Conservation (phyloP, 2,329 filamentous ascomycete species). For the Fusarium sp. region DNA sequence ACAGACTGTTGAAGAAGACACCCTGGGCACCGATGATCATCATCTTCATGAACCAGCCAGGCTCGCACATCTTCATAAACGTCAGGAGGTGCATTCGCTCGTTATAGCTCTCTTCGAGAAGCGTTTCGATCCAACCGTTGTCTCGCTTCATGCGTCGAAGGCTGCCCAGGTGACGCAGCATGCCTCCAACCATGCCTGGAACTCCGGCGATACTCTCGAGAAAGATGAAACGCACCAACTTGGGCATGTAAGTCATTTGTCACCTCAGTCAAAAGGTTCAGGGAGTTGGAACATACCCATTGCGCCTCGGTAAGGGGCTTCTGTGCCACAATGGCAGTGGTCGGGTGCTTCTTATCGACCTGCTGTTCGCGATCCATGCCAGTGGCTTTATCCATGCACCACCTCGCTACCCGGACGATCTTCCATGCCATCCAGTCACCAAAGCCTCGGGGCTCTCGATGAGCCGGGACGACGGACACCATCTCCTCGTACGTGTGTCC, state of each 20-base stretch:
- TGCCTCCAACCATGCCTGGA: constrained; percentile 96
- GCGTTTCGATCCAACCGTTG: constrained; percentile 96
- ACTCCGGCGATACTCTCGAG: constrained; percentile 95
- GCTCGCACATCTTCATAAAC: constrained; percentile 88
- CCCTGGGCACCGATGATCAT: constrained; percentile 95
- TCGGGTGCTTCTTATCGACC: constrained; percentile 70
- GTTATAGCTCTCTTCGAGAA: constrained; percentile 92
- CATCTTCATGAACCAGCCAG: constrained; percentile 88
- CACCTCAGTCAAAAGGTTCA: background rate
- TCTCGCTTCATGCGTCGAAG: constrained; percentile 90
- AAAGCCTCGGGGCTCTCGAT: constrained; percentile 79
- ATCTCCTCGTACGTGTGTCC: constrained; percentile 87
- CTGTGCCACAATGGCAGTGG: constrained; percentile 67
- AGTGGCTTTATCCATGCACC: constrained; percentile 85
- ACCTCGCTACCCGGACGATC: constrained; percentile 82
- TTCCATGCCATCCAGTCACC: constrained; percentile 86
- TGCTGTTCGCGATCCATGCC: constrained; percentile 82
- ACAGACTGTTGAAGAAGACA: constrained; percentile 96
- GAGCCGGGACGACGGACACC: constrained; percentile 79
- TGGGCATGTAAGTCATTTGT: constrained; percentile 8
- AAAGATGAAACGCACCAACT: constrained; percentile 89
- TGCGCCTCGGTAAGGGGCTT: constrained; percentile 85
- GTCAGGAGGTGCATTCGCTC: constrained; percentile 94
- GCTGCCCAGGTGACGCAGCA: constrained; percentile 90
- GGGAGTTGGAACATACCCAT: constrained; percentile 69